A percentile compares a stretch with the other conserved stretches of the same genome.
Evolutionary conservation across 2,329 filamentous ascomycete species (phyloP).

Genomic region (Colletotrichum paranaense): DNA sequence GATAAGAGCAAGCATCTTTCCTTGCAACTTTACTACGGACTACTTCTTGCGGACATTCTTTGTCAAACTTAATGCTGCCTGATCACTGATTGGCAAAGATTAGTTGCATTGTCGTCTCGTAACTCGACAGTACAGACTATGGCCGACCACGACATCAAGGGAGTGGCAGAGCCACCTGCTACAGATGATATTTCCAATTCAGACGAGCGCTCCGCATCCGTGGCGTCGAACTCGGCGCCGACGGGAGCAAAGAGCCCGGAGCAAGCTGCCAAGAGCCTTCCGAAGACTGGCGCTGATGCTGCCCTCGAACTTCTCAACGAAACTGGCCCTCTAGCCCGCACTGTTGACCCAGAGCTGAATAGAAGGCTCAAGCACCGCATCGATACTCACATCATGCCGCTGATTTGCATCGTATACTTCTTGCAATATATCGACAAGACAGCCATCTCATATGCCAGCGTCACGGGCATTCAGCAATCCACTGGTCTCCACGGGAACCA

Average conservation of each 20-base stretch:
- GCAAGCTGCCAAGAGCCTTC: not conserved
- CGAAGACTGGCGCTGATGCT: slow-evolving; percentile 14
- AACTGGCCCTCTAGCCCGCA: slow-evolving; percentile 15
- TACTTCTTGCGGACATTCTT: no score
- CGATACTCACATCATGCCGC: slow-evolving; percentile 65
- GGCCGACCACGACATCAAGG: not conserved
- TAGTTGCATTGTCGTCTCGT: no score
- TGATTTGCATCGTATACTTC: slow-evolving; percentile 68
- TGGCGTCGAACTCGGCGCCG: not conserved
- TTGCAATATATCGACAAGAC: slow-evolving; percentile 73
- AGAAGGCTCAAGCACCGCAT: slow-evolving; percentile 64
- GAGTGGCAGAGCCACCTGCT: not conserved
- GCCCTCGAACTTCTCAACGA: slow-evolving; percentile 26
- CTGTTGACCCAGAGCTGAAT: slow-evolving; percentile 37
- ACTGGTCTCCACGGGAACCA: slow-evolving; percentile 53
- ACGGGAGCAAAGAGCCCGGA: not conserved
- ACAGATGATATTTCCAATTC: not conserved
- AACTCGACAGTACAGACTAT: not conserved
- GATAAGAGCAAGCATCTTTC: not conserved
- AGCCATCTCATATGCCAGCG: slow-evolving; percentile 64
- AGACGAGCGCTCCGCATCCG: not conserved
- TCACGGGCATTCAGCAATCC: slow-evolving; percentile 66
- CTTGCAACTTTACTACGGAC: not conserved
- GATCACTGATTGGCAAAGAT: not conserved
- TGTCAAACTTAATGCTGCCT: not conserved